A percentile compares a stretch with the other conserved stretches of the same genome.
Conservation (phyloP, 345 rosid genomes). For the Gossypium ekmanianum region DNA sequence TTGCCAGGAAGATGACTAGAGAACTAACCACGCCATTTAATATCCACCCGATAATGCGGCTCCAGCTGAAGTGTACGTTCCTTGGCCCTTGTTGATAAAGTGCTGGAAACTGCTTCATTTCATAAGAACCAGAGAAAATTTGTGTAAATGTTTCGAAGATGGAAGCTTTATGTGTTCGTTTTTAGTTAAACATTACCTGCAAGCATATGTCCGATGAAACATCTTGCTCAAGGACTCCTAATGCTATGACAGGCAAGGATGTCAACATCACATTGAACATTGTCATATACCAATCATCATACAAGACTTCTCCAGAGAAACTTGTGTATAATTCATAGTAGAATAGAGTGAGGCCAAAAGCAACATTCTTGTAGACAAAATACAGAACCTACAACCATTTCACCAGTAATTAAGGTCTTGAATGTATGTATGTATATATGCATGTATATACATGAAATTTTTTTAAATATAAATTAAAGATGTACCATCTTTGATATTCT, state of each 20-base stretch:
- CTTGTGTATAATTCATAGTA: constrained; percentile 61
- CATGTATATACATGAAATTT: neutral
- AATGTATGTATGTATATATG: neutral
- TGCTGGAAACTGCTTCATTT: constrained; percentile 59
- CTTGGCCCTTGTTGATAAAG: constrained; percentile 72
- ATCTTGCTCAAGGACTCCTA: constrained; percentile 77
- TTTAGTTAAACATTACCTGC: constrained; percentile 36
- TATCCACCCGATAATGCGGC: constrained; percentile 68
- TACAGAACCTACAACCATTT: constrained; percentile 44
- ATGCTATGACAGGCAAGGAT: constrained; percentile 70
- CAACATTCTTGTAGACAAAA: constrained; percentile 76
- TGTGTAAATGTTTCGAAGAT: neutral
- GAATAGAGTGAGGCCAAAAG: constrained; percentile 79
- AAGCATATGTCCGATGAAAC: constrained; percentile 74
- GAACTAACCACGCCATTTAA: constrained; percentile 53
- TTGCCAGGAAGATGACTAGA: constrained; percentile 44
- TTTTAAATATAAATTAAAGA: too few relatives aligned
- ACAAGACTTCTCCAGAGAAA: constrained; percentile 66
- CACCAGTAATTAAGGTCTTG: neutral
- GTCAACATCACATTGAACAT: constrained; percentile 70
- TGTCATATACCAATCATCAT: constrained; percentile 65
- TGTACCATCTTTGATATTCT: too few relatives aligned
- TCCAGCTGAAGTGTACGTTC: constrained; percentile 66
- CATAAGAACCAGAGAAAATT: neutral
- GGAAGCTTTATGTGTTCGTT: neutral